Conservation (phyloP, 345 rosid genomes). For the Syzygium grande region DNA sequence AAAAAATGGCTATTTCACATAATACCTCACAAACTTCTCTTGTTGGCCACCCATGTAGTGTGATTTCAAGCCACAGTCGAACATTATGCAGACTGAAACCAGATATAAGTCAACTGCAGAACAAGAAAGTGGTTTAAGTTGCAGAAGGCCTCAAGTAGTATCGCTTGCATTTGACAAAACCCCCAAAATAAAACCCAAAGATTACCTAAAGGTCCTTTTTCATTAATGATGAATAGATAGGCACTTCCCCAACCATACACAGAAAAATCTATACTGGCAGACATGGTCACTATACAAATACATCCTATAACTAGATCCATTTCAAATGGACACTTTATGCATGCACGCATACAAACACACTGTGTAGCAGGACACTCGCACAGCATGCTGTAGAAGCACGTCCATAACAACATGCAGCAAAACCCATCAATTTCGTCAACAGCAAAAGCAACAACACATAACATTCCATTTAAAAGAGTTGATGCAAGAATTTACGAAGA, state of each 20-base stretch:
- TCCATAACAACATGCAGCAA: not conserved
- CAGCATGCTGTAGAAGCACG: not conserved
- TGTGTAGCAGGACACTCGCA: not conserved
- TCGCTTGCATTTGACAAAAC: not conserved
- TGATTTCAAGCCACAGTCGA: slow-evolving; percentile 54
- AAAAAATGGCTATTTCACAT: not conserved
- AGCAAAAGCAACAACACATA: not conserved
- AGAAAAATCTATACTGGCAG: not conserved
- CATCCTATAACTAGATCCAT: not conserved
- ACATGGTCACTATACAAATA: not conserved
- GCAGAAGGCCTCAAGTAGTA: not conserved
- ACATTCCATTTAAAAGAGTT: not conserved
- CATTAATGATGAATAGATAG: not conserved
- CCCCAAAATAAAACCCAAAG: not conserved
- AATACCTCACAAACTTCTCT: slow-evolving; percentile 88
- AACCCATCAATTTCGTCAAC: not conserved
- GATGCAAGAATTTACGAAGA: not conserved
- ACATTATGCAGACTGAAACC: slow-evolving; percentile 47
- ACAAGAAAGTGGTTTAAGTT: not conserved
- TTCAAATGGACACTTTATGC: not conserved
- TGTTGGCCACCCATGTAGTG: slow-evolving; percentile 58
- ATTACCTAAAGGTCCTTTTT: not conserved
- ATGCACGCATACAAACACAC: not conserved
- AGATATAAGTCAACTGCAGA: slow-evolving; percentile 39
- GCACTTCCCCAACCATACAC: not conserved